Percentiles rank a stretch among this genome's conserved stretches.
Evolutionary conservation across 371 early-diverging fungal genomes (phyloP).

Genomic region (Saksenaea vasiformis): DNA sequence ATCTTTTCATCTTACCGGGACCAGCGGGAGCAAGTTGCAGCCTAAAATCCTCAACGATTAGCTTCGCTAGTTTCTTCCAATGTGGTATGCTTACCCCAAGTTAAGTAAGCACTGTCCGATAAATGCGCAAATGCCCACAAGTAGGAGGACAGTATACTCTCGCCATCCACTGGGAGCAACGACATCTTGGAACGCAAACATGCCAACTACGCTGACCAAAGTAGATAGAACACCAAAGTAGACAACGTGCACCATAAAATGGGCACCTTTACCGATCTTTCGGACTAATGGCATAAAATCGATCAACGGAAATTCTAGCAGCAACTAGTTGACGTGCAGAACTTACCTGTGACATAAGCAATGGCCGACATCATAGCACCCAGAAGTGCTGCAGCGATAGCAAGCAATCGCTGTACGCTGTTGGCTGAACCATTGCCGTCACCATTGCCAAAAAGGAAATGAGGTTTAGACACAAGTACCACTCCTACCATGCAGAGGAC

Average conservation of each 20-base stretch:
- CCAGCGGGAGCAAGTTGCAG: constrained; percentile 76
- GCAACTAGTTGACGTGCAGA: background rate
- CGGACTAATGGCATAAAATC: constrained; percentile 40
- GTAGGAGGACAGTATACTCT: constrained; percentile 35
- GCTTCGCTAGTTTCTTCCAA: background rate
- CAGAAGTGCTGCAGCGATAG: constrained; percentile 44
- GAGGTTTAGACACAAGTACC: constrained; percentile 62
- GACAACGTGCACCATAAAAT: constrained; percentile 72
- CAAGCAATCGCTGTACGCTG: constrained; percentile 23
- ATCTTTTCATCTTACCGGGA: constrained; percentile 37
- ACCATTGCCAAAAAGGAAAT: constrained; percentile 47
- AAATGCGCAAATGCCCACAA: constrained; percentile 66
- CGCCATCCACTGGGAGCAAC: constrained; percentile 18
- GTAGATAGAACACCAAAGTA: constrained; percentile 74
- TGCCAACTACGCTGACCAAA: constrained; percentile 31
- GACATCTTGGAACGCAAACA: constrained; percentile 30
- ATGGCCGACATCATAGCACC: constrained; percentile 64
- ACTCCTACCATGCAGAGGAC: constrained; percentile 65
- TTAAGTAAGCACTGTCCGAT: constrained; percentile 74
- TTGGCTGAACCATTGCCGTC: background rate
- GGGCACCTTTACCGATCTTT: constrained; percentile 62
- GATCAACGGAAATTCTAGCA: background rate
- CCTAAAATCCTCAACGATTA: constrained; percentile 16
- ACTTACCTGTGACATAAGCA: constrained; percentile 58
- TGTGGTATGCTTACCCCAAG: constrained; percentile 40